Percentiles rank a stretch among this genome's conserved stretches.
phyloP scores from a whole-genome alignment of 352 stramenopile genomes.

The Globisporangium irregulare region DNA sequence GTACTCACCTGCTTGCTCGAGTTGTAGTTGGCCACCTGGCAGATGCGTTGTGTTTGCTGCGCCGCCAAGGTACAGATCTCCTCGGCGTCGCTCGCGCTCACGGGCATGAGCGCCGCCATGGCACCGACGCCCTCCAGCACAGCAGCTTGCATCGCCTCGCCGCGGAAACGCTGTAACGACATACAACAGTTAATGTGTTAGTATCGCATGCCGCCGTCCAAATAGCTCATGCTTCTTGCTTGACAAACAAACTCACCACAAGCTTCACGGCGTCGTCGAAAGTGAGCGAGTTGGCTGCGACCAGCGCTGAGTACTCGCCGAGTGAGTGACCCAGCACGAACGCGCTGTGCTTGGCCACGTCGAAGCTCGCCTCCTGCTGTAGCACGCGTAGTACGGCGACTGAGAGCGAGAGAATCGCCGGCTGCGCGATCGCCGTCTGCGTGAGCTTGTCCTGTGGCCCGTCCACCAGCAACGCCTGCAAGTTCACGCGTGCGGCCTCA shows the following conservation, averaged over 20 bases:
- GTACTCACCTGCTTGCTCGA: constrained; percentile 69
- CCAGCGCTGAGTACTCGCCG: constrained; percentile 84
- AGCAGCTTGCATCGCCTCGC: constrained; percentile 65
- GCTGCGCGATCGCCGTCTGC: constrained; percentile 71
- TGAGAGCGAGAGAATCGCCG: constrained; percentile 79
- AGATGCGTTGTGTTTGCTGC: constrained; percentile 35
- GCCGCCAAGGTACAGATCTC: constrained; percentile 48
- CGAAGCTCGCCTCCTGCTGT: constrained; percentile 54
- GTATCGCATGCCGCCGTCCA: not conserved
- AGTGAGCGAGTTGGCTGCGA: constrained; percentile 55
- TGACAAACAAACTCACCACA: constrained; percentile 32
- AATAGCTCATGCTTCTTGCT: not conserved
- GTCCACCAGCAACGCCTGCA: constrained; percentile 56
- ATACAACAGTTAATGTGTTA: constrained; percentile 3
- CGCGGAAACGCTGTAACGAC: constrained; percentile 51
- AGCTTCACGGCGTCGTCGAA: constrained; percentile 69
- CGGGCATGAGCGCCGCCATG: constrained; percentile 81
- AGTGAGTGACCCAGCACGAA: constrained; percentile 80
- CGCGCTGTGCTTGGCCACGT: constrained; percentile 23
- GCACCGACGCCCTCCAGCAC: constrained; percentile 48
- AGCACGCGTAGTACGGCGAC: constrained; percentile 69
- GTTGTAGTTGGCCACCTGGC: constrained; percentile 88
- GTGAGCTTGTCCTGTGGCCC: constrained; percentile 62
- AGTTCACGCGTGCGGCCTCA: constrained; percentile 60
- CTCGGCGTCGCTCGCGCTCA: constrained; percentile 44